A percentile compares a stretch with the other conserved stretches of the same genome.
Evolutionary conservation across 768 basidiomycete species (phyloP).

Genomic region (Coprinellus micaceus): DNA sequence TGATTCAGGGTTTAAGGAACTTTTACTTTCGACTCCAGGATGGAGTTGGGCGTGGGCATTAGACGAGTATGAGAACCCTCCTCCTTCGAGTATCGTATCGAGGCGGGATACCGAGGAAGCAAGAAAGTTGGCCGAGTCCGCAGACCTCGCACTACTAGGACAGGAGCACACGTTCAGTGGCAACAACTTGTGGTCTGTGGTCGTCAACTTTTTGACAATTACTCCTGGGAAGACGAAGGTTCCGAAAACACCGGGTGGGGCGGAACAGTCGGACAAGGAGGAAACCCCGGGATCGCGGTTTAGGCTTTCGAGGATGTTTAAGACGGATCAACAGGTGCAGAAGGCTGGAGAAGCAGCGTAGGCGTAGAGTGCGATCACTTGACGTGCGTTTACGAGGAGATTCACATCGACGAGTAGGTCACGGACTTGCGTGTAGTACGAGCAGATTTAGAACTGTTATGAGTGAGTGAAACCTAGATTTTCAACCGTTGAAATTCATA

Average conservation of each 20-base stretch:
- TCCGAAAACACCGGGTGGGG: background rate
- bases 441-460: too few species aligned
- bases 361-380: too few species aligned
- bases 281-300: background rate
- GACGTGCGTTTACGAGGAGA: too few species aligned
- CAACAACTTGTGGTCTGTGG: conserved; percentile 69
- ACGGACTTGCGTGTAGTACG: too few species aligned
- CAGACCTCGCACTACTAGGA: conserved; percentile 62
- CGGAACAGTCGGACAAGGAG: background rate
- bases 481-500: too few species aligned
- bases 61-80: conserved; percentile 76
- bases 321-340: background rate
- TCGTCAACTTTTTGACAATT: conserved; percentile 61
- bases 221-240: conserved; percentile 34
- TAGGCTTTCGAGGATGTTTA: conserved; percentile 1
- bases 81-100: conserved; percentile 89
- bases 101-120: conserved; percentile 84
- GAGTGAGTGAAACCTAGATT: too few species aligned
- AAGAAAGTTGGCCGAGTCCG: conserved; percentile 63
- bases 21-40: conserved; percentile 41
- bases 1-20: conserved; percentile 27
- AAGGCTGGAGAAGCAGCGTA: too few species aligned
- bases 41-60: conserved; percentile 88
- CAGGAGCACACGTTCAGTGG: conserved; percentile 56
- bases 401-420: too few species aligned